Evolutionary conservation across 2,329 filamentous ascomycete species (phyloP), one percentile per base, ranked within the genome.

Genomic region (Zasmidium citrigriseum): DNA sequence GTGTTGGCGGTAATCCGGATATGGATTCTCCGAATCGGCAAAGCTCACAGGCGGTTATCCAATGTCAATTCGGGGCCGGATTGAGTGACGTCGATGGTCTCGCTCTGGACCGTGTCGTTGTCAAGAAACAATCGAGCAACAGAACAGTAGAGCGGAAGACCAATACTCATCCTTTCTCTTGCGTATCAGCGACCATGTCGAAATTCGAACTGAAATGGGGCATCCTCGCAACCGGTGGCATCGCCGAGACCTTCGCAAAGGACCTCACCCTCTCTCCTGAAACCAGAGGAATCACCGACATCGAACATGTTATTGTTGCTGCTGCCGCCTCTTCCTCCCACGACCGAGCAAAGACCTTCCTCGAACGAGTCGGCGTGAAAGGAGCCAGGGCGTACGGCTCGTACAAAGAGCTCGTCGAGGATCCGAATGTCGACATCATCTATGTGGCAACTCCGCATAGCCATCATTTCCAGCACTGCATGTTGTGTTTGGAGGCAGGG

Each of bases 371-470:
- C 38, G 83, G 87, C 58, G 86, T 88, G 16, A 86, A 89, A 2
- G 77, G 82, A n/a, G 88, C 89, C 57, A 85, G 85, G 67, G 82
- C 88, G 10, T 96, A 96, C 72, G 90, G 89, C 59, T 90, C 88
- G 10, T 96, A 96, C 76, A 82, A 87, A 61, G 89, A 92, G 72
- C 83, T 96, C 24, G 91, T 93, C 23, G 83, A 84, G 52, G 90
- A 96, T 72, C 79, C 88, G 7, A 83, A 90, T 68, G 84, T 96
- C 64, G 90, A 96, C 74, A 90, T 96, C 67, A 77, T 96, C 76
- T 96, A 96, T 75, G 85, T 96, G 56, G 91, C 91, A 23, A 96
- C 92, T 3, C 92, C 92, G 16, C 92, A 96, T 78, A 93, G 89
- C 68, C 92, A 96, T 75, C 92, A 96, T 79, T 96, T 92, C 79